Evolutionary conservation across 495 filamentous ascomycete genomes (phyloP), one percentile per base, ranked within the genome.

Genomic region (Ramalina intermedia): DNA sequence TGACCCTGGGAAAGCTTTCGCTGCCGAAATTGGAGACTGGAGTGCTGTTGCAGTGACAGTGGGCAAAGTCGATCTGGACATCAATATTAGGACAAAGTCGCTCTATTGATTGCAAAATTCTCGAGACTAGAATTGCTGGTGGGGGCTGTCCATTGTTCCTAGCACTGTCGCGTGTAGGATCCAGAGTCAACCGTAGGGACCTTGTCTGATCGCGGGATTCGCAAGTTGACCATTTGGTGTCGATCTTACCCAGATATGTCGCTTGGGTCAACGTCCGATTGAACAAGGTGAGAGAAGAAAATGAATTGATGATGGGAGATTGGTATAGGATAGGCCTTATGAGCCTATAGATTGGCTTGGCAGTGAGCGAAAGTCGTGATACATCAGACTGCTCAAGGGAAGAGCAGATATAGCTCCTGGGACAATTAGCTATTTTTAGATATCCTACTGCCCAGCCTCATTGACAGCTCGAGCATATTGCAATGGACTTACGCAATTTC

Each of bases 291-390:
- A 66, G 50, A 48, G 53, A 58, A 13, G 60, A 43, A 41, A 53
- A 66, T 7, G 57, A 55, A 36, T 37, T 52, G 21, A 66, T 46
- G 24, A 47, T 47, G 29, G 59, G 55, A 55, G 60, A 61, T 8
- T 58, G 56, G 37, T 66, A 66, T 4, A 66, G 55, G 42, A 65
- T 61, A 18, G 58, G 53, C 49, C 66, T 65, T 23, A 66, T 51
- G 18, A 58, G 59, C 43, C 49, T 50, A 37, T 66, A 67, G 23
- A 63, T 44, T 7, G 57, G 51, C 48, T 58, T 66, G 13, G 49
- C 55, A 24, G 61, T 56, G n/a, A 52, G 50, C 36, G 61, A 58
- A 8, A 66, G 58, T 13, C 39, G 43, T 12, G 64, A 55, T 13
- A 63, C 46, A 43, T 55, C 55, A 16, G 44, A 23, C 20, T 56